A percentile compares a stretch with the other conserved stretches of the same genome.
Evolutionary conservation across 2,329 filamentous ascomycete genomes (phyloP).

Genomic region (Blumeria hordei): DNA sequence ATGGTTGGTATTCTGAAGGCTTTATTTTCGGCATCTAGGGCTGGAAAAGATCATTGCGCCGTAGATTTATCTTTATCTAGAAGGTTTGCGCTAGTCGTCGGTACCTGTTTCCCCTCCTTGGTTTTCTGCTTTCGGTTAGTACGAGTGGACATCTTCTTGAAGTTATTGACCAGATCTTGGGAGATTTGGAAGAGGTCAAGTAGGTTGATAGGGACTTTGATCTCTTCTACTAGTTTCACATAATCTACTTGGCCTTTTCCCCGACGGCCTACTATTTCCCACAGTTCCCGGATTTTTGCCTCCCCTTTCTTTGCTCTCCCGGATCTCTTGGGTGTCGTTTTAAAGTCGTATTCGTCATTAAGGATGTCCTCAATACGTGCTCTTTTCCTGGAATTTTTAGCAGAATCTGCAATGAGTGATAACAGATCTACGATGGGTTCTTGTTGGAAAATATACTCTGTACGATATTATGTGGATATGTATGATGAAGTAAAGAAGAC

Average conservation of each 20-base stretch:
- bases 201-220: not conserved
- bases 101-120: not conserved
- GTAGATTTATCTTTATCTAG: not conserved
- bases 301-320: not conserved
- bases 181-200: conserved; percentile 1
- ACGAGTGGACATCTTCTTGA: not conserved
- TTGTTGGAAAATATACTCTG: not conserved
- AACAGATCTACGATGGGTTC: not conserved
- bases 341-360: not conserved
- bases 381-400: not conserved
- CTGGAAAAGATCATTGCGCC: too few species aligned
- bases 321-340: not conserved
- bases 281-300: not conserved
- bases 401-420: not conserved
- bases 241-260: not conserved
- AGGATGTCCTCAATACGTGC: not conserved
- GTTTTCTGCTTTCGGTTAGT: not conserved
- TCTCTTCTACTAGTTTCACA: not conserved
- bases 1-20: too few species aligned
- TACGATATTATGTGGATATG: too few species aligned
- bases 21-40: too few species aligned
- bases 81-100: not conserved
- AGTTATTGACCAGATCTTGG: not conserved
- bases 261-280: not conserved
- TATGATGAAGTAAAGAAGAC: too few species aligned